phyloP scores from a whole-genome alignment of 306 rosid genomes.

The Vigna angularis region DNA sequence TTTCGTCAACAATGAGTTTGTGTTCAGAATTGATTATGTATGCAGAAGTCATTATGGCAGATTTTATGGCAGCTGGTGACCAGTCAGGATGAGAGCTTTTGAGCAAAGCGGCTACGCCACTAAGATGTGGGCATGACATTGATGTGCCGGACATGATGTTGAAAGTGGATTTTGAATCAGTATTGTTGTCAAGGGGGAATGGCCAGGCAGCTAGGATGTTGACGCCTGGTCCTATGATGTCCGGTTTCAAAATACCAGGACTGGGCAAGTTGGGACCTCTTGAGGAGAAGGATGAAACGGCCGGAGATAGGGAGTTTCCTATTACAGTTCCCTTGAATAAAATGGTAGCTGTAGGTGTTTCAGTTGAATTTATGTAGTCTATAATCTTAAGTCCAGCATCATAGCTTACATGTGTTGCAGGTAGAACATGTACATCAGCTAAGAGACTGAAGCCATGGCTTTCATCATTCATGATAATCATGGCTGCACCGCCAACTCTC shows the following conservation, averaged over 20 bases:
- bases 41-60: constrained; percentile 83
- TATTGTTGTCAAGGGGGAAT: constrained; percentile 53
- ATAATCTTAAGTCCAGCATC: constrained; percentile 65
- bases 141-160: constrained; percentile 77
- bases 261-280: constrained; percentile 75
- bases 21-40: constrained; percentile 36
- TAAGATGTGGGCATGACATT: constrained; percentile 85
- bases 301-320: constrained; percentile 58
- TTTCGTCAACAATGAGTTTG: constrained; percentile 59
- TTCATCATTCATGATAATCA: constrained; percentile 69
- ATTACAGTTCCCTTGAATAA: constrained; percentile 67
- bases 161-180: constrained; percentile 56
- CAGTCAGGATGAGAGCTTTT: constrained; percentile 77
- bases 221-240: constrained; percentile 70
- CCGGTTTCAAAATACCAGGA: constrained; percentile 86
- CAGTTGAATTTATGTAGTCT: constrained; percentile 65
- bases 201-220: constrained; percentile 79
- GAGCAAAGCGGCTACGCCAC: constrained; percentile 81
- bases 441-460: constrained; percentile 49
- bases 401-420: constrained; percentile 65
- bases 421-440: constrained; percentile 70
- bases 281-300: constrained; percentile 69
- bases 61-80: constrained; percentile 83
- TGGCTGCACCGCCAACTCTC: constrained; percentile 66
- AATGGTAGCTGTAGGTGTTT: constrained; percentile 64